Conservation (phyloP, 2,329 filamentous ascomycete species). For the Pestalotiopsis sp. region DNA sequence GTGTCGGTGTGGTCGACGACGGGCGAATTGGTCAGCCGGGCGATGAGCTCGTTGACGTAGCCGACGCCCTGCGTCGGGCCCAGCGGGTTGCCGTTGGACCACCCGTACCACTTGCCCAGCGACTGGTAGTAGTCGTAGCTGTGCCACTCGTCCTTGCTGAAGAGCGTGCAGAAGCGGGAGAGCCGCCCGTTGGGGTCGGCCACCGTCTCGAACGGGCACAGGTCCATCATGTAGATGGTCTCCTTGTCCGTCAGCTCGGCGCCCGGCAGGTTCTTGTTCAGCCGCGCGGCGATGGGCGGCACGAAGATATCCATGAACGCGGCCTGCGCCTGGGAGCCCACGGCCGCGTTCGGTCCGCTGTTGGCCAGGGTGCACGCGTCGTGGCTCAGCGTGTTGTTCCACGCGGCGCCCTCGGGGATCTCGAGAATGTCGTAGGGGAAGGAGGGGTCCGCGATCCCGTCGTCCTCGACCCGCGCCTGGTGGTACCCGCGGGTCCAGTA, state of each 20-base stretch:
- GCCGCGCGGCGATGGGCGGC: conserved; percentile 66
- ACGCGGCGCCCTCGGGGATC: conserved; percentile 66
- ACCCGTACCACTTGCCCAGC: conserved; percentile 84
- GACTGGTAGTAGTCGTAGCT: conserved; percentile 81
- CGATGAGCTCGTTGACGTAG: conserved; percentile 85
- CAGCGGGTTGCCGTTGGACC: conserved; percentile 74
- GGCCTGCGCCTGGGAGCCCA: conserved; percentile 53
- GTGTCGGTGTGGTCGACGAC: conserved; percentile 76
- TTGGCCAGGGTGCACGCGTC: conserved; percentile 74
- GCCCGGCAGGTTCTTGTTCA: conserved; percentile 71
- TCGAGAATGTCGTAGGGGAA: conserved; percentile 63
- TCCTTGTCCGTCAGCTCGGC: conserved; percentile 66
- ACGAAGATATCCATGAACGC: conserved; percentile 68
- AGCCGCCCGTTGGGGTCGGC: conserved; percentile 57
- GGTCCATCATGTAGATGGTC: conserved; percentile 78
- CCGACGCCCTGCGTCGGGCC: conserved; percentile 86
- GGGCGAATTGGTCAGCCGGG: conserved; percentile 70
- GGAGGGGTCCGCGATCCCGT: conserved; percentile 45
- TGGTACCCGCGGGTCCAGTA: conserved; percentile 80
- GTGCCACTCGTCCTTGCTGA: conserved; percentile 73
- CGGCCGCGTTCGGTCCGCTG: conserved; percentile 50
- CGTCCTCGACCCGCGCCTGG: conserved; percentile 44
- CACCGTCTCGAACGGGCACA: conserved; percentile 87
- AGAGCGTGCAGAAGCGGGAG: conserved; percentile 77
- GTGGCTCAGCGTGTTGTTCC: conserved; percentile 85